phyloP scores from a whole-genome alignment of 2,329 filamentous ascomycete genomes.

The Colletotrichum sp. region DNA sequence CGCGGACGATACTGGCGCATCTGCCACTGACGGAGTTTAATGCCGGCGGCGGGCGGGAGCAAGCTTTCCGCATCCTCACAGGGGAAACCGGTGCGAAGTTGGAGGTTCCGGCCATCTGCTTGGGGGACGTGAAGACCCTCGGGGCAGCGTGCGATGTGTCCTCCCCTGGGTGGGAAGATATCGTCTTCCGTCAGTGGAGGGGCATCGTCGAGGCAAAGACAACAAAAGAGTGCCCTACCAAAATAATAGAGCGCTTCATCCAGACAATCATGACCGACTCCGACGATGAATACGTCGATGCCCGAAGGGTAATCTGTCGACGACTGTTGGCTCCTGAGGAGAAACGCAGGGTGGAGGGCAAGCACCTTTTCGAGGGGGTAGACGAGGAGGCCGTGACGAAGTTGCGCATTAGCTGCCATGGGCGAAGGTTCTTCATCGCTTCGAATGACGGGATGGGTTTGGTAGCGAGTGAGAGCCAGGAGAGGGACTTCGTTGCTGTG shows the following conservation, averaged over 20 bases:
- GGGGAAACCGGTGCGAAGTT: neutral
- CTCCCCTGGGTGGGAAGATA: neutral
- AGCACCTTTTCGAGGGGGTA: neutral
- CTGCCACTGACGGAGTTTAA: neutral
- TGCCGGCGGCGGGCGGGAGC: neutral
- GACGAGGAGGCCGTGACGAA: neutral
- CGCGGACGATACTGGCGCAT: neutral
- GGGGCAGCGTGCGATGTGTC: neutral
- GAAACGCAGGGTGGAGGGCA: neutral
- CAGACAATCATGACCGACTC: neutral
- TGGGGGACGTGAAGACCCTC: neutral
- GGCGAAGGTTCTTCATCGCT: neutral
- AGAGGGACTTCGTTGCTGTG: neutral
- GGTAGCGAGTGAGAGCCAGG: neutral
- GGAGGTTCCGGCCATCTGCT: neutral
- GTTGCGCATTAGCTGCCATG: neutral
- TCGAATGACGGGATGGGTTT: neutral
- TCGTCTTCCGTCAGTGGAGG: neutral
- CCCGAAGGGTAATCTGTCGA: neutral
- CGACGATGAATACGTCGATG: neutral
- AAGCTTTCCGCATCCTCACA: neutral
- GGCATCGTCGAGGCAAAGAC: neutral
- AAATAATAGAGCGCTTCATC: neutral
- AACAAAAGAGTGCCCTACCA: neutral
- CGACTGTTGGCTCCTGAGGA: neutral